Evolutionary conservation across 352 stramenopile species (phyloP).

Genomic region (Phytopythium litorale): DNA sequence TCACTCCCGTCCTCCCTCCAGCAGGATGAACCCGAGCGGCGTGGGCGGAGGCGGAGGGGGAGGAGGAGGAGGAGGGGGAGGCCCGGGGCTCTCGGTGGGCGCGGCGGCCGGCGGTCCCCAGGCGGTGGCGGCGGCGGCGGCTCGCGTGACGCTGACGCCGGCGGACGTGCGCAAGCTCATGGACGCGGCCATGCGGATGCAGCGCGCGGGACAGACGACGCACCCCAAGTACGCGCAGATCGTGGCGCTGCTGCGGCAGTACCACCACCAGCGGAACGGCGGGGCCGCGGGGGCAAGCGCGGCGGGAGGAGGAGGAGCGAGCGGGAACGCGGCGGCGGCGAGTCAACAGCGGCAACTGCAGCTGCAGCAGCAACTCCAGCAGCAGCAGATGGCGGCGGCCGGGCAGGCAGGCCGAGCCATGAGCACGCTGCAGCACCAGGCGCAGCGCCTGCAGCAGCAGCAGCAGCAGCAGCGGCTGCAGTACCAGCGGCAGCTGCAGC

Average conservation of each 20-base stretch:
- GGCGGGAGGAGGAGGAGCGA: not conserved
- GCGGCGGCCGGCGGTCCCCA: not conserved
- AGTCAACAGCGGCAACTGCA: constrained; percentile 6
- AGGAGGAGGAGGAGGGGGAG: not conserved
- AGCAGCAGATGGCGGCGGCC: constrained; percentile 11
- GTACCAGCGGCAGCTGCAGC: constrained; percentile 21
- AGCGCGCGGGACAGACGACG: constrained; percentile 65
- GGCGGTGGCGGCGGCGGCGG: not conserved
- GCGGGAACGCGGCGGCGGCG: not conserved
- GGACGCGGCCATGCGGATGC: constrained; percentile 79
- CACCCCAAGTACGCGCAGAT: constrained; percentile 88
- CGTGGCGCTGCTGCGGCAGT: constrained; percentile 68
- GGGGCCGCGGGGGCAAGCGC: constrained; percentile 7
- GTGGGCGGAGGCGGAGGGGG: not conserved
- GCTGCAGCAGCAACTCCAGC: constrained; percentile 11
- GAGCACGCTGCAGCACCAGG: constrained; percentile 10
- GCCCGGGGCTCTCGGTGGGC: not conserved
- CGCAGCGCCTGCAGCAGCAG: constrained; percentile 25
- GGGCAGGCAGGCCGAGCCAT: not conserved
- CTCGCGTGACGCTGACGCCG: constrained; percentile 38
- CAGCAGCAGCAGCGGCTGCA: constrained; percentile 18
- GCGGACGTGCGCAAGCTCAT: constrained; percentile 81
- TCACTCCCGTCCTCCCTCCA: not conserved
- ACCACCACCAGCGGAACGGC: constrained; percentile 36
- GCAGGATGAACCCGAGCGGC: not conserved